A percentile compares a stretch with the other conserved stretches of the same genome.
Evolutionary conservation across 768 basidiomycete species (phyloP).

Genomic region (Tylopilus sp.): DNA sequence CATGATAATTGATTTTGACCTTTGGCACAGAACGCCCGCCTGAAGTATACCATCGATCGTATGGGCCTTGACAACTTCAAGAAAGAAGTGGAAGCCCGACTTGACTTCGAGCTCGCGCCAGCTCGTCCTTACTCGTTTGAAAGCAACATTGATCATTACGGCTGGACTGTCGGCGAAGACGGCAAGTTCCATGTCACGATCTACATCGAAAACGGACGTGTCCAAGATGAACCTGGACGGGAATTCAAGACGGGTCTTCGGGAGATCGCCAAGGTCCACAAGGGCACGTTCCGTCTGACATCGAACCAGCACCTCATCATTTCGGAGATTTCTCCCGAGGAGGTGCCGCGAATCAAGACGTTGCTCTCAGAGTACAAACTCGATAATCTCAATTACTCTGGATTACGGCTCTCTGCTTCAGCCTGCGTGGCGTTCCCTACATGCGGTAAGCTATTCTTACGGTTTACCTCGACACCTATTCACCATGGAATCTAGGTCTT

Average conservation of each 20-base stretch:
- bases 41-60: conserved; percentile 97
- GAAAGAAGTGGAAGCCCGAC: conserved; percentile 82
- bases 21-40: conserved; percentile 65
- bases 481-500: conserved; percentile 39
- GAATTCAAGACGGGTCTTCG: conserved; percentile 91
- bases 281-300: conserved; percentile 90
- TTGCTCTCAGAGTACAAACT: conserved; percentile 83
- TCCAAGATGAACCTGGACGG: conserved; percentile 88
- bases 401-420: conserved; percentile 81
- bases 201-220: conserved; percentile 96
- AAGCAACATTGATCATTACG: conserved; percentile 89
- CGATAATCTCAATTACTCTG: conserved; percentile 80
- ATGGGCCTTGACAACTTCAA: conserved; percentile 89
- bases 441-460: conserved; percentile 49
- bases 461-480: neutral
- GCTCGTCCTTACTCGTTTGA: conserved; percentile 79
- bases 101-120: conserved; percentile 75
- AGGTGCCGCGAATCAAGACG: conserved; percentile 73
- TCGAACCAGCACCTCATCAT: conserved; percentile 93
- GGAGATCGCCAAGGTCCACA: conserved; percentile 93
- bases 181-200: conserved; percentile 88
- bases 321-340: conserved; percentile 72
- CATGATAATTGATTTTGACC: conserved; percentile 10
- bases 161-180: conserved; percentile 86
- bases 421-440: conserved; percentile 99